Evolutionary conservation across 495 filamentous ascomycete species (phyloP).

Genomic region (Tuber borchii): DNA sequence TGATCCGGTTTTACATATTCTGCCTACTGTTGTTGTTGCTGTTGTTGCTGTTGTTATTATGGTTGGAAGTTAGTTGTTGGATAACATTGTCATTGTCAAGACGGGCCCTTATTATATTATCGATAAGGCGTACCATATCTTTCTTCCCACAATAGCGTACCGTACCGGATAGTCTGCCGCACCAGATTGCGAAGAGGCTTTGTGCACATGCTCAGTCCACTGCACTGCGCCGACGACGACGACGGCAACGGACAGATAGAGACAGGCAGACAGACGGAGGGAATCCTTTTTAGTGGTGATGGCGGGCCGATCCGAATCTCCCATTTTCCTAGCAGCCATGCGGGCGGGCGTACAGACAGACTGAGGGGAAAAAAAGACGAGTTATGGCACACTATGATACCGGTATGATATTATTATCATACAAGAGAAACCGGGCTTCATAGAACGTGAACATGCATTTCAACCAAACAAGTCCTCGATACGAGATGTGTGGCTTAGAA

Average conservation of each 20-base stretch:
- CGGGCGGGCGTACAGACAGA: not conserved
- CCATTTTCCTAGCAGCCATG: not conserved
- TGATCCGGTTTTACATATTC: conserved; percentile 2
- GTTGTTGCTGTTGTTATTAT: not conserved
- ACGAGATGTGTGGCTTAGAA: not conserved
- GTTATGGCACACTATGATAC: not conserved
- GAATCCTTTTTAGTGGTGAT: not conserved
- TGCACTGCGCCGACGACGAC: not conserved
- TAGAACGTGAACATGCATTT: not conserved
- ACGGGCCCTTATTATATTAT: not conserved
- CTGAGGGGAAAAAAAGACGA: not conserved
- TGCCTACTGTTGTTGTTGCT: not conserved
- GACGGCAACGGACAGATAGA: not conserved
- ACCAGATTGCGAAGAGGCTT: not conserved
- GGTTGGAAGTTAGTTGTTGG: not conserved
- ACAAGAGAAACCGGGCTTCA: not conserved
- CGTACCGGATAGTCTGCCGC: not conserved
- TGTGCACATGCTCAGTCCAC: not conserved
- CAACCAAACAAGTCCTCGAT: not conserved
- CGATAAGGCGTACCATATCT: not conserved
- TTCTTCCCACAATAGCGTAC: not conserved
- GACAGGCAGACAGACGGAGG: not conserved
- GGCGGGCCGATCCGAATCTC: conserved; percentile 4
- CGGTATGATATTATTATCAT: not conserved
- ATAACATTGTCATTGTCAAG: conserved; percentile 5